phyloP scores from a whole-genome alignment of 2,329 filamentous ascomycete species.

The Chaetomiaceae sp. region DNA sequence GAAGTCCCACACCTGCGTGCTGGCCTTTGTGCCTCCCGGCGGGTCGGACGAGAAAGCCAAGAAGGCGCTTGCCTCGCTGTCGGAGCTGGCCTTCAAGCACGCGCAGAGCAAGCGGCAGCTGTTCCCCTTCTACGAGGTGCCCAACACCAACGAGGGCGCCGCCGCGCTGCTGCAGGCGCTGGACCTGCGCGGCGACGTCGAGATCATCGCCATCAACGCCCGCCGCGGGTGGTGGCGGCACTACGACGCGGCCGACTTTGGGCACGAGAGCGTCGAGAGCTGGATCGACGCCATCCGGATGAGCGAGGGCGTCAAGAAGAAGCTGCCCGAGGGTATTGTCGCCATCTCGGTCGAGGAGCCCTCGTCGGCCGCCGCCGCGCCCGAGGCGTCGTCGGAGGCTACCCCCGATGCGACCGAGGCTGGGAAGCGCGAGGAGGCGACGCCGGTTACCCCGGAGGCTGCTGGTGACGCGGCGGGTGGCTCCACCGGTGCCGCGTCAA shows the following conservation, averaged over 20 bases:
- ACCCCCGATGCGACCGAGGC: constrained; percentile 23
- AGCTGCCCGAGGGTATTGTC: constrained; percentile 57
- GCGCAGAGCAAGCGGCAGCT: constrained; percentile 57
- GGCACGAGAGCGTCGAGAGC: constrained; percentile 59
- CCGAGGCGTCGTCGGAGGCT: constrained; percentile 32
- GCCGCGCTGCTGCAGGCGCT: constrained; percentile 54
- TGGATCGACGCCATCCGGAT: constrained; percentile 92
- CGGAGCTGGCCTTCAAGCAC: constrained; percentile 72
- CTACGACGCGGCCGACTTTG: constrained; percentile 55
- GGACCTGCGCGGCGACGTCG: constrained; percentile 53
- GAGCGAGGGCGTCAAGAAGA: constrained; percentile 76
- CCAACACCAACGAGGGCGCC: constrained; percentile 53
- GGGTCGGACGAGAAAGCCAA: constrained; percentile 46
- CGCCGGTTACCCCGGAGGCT: constrained; percentile 19
- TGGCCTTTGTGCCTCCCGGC: constrained; percentile 60
- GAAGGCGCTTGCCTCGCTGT: constrained; percentile 56
- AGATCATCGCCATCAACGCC: constrained; percentile 77
- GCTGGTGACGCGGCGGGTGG: constrained; percentile 9
- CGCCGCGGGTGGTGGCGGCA: constrained; percentile 81
- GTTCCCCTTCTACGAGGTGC: constrained; percentile 78
- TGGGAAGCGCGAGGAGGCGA: constrained; percentile 14
- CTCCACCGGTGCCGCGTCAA: constrained; percentile 18
- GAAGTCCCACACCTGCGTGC: constrained; percentile 75
- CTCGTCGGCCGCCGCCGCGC: constrained; percentile 33
- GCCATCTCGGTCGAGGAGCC: constrained; percentile 35